phyloP scores from a whole-genome alignment of 495 filamentous ascomycete species.

The Rostrohypoxylon terebratum region DNA sequence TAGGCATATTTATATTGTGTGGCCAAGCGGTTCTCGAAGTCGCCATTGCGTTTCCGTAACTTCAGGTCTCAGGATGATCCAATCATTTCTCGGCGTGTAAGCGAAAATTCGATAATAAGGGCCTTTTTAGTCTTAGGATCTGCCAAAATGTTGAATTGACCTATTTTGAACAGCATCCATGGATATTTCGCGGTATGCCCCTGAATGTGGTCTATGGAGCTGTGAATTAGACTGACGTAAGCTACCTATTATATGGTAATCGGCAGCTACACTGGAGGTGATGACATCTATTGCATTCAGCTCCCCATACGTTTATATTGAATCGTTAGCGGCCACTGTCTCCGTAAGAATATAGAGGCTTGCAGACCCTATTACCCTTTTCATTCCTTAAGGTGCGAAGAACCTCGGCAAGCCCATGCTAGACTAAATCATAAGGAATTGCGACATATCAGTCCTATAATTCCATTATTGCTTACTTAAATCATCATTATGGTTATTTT shows the following conservation, averaged over 20 bases:
- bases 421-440: not conserved
- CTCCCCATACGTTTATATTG: not conserved
- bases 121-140: not conserved
- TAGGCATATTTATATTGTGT: constrained; percentile 11
- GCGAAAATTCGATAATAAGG: not conserved
- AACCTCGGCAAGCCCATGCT: not conserved
- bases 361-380: not conserved
- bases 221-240: constrained; percentile 5
- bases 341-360: not conserved
- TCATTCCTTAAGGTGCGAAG: constrained; percentile 15
- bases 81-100: not conserved
- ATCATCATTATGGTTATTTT: not conserved
- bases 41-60: too few relatives aligned
- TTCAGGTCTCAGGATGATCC: not conserved
- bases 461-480: not conserved
- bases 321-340: not conserved
- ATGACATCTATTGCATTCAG: not conserved
- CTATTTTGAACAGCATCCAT: not conserved
- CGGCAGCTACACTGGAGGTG: not conserved
- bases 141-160: not conserved
- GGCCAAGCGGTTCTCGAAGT: not conserved
- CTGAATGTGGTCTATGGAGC: constrained; percentile 6
- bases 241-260: not conserved
- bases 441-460: not conserved
- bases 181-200: constrained; percentile 22